These are phyloP conservation scores for Globisporangium heterothallicum DNA, from an alignment of 352 stramenopile species.

Conservation along the genomic window DNA sequence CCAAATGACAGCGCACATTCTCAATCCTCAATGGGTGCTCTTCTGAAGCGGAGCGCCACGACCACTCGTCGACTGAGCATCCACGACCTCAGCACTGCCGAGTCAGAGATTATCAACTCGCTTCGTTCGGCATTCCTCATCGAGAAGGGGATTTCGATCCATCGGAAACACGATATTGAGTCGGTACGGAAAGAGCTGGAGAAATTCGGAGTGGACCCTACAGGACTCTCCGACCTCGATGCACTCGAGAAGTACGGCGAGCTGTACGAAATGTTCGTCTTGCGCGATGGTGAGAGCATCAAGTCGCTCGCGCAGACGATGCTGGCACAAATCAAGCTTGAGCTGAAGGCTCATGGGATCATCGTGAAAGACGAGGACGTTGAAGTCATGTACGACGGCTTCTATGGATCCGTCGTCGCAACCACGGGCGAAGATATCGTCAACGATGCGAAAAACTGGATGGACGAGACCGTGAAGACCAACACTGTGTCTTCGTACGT, in stretches of 20 bases:
- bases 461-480: constrained; percentile 35
- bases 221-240: constrained; percentile 12
- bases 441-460: constrained; percentile 59
- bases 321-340: constrained; percentile 61
- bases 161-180: constrained; percentile 30
- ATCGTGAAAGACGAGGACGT: constrained; percentile 46
- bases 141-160: constrained; percentile 65
- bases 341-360: constrained; percentile 52
- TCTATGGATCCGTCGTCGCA: constrained; percentile 46
- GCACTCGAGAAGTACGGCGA: constrained; percentile 35
- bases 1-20: no score
- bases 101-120: constrained; percentile 47
- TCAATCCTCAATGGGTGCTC: neutral
- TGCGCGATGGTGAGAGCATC: constrained; percentile 67
- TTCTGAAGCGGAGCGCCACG: constrained; percentile 11
- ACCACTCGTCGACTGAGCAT: constrained; percentile 30
- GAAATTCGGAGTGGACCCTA: constrained; percentile 51
- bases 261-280: constrained; percentile 62
- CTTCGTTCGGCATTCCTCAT: constrained; percentile 59
- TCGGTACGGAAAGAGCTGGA: constrained; percentile 38
- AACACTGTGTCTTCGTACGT: constrained; percentile 42
- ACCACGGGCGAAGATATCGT: constrained; percentile 55
- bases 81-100: constrained; percentile 46
- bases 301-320: constrained; percentile 46
- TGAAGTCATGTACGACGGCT: constrained; percentile 60